Evolutionary conservation across 2,329 filamentous ascomycete genomes (phyloP), one percentile per base, ranked within the genome.

Genomic region (Fusarium xylarioides): DNA sequence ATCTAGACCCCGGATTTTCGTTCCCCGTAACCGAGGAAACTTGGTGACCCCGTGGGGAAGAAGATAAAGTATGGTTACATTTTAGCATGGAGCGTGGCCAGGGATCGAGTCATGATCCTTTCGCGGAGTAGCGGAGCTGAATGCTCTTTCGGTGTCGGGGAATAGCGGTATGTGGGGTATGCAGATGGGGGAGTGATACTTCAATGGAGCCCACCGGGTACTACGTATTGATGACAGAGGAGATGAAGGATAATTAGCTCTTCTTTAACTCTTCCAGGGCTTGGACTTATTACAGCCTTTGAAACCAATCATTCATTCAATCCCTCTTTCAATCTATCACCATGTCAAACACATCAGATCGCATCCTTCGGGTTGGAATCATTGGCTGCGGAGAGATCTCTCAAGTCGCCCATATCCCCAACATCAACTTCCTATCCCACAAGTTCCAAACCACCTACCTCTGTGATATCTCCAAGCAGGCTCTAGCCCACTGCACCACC

Each of bases 381-480:
- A 60, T 66, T 6, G 64, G 64, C 19, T 67, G 64, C 4, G 64
- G 64, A 9, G 64, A 67, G 16, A 60, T 67, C 18, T 23, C 34
- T 82, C 85, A 89, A 77, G 85, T 87, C 40, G 83, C 85, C 34
- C 88, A 90, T 75, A 83, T 90, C 11, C 87, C 86, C 1, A 84
- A 82, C 6, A 75, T 90, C 15, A 80, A 80, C 55, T 80, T 82
- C 32, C 79, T 89, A 52, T 79, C 82, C 66, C 72, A 83, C 37
- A 79, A 83, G 35, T 91, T 83, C 80, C 78, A 77, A 5, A 82
- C 85, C 38, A 85, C 82, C 2, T 83, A 84, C 67, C 80, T 91
- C 46, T 89, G 88, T 78, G 87, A 89, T 65, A 81, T 86, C 16
- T 89, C 88, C 2, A 32, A 62, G 5, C 59, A 78, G 26, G 69